Percentiles rank a stretch among this genome's conserved stretches.
These are phyloP conservation scores for Zanthoxylum bungeanum DNA, from an alignment of 345 rosid species.

Conservation along the genomic window DNA sequence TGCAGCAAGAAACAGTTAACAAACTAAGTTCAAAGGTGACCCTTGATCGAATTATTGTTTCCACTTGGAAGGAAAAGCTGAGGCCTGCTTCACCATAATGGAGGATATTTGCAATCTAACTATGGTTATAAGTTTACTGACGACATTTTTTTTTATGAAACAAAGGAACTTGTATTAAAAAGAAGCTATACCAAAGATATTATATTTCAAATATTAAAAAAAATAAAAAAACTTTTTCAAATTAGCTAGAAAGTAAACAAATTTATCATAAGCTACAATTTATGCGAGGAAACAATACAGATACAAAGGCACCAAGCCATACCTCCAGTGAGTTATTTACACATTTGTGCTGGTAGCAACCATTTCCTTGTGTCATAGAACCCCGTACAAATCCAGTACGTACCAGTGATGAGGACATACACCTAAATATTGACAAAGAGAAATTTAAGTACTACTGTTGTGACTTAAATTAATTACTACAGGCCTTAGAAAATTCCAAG, in stretches of 20 bases:
- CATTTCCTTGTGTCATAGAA: constrained; percentile 90
- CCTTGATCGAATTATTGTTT: neutral
- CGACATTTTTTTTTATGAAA: neutral
- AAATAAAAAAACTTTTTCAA: neutral
- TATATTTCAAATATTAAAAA: neutral
- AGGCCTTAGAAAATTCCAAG: constrained; percentile 6
- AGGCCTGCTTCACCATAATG: neutral
- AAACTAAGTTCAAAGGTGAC: neutral
- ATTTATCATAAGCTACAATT: neutral
- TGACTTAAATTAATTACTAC: neutral
- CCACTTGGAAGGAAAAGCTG: neutral
- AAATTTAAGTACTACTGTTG: constrained; percentile 21
- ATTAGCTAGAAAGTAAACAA: neutral
- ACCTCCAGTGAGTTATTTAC: constrained; percentile 80
- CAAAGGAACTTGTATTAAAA: neutral
- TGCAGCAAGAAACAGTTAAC: neutral
- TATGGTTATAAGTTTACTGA: neutral
- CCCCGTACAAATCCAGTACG: constrained; percentile 97
- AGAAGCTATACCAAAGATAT: neutral
- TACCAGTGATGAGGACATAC: constrained; percentile 97
- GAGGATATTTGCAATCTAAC: neutral
- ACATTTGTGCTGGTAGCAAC: constrained; percentile 97
- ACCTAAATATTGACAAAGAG: constrained; percentile 44
- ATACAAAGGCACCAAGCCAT: constrained; percentile 18
- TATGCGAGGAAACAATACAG: neutral